Conservation (phyloP, 2,329 filamentous ascomycete genomes). For the Claviceps sp. region DNA sequence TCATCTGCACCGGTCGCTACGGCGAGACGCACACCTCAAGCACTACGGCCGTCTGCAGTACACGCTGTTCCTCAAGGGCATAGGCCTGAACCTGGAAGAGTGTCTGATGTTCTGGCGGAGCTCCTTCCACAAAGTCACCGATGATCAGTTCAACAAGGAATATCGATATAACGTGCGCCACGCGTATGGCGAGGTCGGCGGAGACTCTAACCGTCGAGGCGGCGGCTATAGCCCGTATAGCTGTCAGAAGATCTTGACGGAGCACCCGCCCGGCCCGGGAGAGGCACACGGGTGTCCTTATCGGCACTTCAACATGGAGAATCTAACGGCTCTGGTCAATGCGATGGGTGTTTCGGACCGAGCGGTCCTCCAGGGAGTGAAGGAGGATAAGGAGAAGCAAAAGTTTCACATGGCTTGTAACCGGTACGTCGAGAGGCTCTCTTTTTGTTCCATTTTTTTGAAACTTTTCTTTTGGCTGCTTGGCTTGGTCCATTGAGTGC, state of each 20-base stretch:
- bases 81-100: slow-evolving; percentile 85
- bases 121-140: slow-evolving; percentile 72
- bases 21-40: slow-evolving; percentile 81
- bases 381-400: slow-evolving; percentile 77
- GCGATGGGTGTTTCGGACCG: slow-evolving; percentile 67
- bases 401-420: slow-evolving; percentile 95
- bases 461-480: too few relatives aligned
- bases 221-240: slow-evolving; percentile 83
- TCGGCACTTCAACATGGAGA: slow-evolving; percentile 80
- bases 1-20: slow-evolving; percentile 72
- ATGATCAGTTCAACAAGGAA: slow-evolving; percentile 94
- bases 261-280: slow-evolving; percentile 72
- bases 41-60: slow-evolving; percentile 91
- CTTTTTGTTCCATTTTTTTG: neutral
- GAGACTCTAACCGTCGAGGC: slow-evolving; percentile 74
- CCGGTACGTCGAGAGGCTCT: slow-evolving; percentile 35
- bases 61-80: slow-evolving; percentile 89
- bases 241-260: slow-evolving; percentile 88
- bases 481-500: too few relatives aligned
- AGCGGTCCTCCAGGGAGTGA: slow-evolving; percentile 64
- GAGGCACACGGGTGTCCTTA: slow-evolving; percentile 96
- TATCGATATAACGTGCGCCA: slow-evolving; percentile 97
- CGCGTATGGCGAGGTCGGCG: slow-evolving; percentile 85
- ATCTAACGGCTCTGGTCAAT: slow-evolving; percentile 64
- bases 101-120: slow-evolving; percentile 84